Conservation (phyloP, 495 filamentous ascomycete species). For the Podospora tetraspora region DNA sequence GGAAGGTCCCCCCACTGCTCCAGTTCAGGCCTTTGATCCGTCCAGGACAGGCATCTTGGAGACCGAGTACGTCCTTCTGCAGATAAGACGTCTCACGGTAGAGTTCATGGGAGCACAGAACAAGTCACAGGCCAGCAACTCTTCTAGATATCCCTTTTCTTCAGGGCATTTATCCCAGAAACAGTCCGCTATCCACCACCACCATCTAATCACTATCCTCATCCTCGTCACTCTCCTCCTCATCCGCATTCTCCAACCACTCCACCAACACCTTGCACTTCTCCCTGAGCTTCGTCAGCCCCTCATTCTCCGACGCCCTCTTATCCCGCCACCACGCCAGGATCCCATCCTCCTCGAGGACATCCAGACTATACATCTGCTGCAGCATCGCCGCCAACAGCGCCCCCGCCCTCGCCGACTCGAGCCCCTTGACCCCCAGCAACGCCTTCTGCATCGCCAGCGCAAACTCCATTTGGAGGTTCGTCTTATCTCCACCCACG, state of each 20-base stretch:
- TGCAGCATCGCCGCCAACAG: conserved; percentile 71
- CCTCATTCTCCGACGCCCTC: conserved; percentile 55
- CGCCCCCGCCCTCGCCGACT: conserved; percentile 45
- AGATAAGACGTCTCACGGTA: not conserved
- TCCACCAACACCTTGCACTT: conserved; percentile 77
- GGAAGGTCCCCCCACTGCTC: not conserved
- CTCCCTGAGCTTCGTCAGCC: conserved; percentile 63
- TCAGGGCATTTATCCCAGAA: not conserved
- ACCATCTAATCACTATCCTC: conserved; percentile 36
- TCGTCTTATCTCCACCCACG: conserved; percentile 41
- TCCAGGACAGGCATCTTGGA: not conserved
- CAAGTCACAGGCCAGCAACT: not conserved
- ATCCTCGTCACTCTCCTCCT: conserved; percentile 65
- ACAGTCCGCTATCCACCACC: not conserved
- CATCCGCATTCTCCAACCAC: conserved; percentile 76
- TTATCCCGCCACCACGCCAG: conserved; percentile 82
- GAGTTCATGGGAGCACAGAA: not conserved
- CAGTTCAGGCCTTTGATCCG: not conserved
- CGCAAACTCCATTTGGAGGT: conserved; percentile 75
- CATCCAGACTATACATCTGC: conserved; percentile 75
- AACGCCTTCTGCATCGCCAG: conserved; percentile 77
- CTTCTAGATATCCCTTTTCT: not conserved
- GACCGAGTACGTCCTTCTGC: not conserved
- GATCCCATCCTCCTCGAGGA: conserved; percentile 84
- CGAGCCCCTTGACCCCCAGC: conserved; percentile 49